Percentiles rank a stretch among this genome's conserved stretches.
Evolutionary conservation across 352 stramenopile species (phyloP).

Genomic region (Phytophthora hibernalis): DNA sequence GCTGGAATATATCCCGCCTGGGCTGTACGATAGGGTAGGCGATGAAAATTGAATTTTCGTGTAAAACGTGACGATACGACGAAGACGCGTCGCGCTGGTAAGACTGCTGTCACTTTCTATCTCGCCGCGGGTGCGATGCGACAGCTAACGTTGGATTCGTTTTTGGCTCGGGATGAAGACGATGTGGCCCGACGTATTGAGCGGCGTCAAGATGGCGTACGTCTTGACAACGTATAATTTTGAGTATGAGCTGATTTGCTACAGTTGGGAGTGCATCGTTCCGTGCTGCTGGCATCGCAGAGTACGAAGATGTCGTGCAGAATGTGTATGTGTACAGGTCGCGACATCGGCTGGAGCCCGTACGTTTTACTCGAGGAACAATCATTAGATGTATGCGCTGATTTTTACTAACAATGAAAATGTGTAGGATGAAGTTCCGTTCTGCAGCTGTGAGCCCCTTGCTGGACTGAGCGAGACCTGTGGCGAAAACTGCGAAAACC

Average conservation of each 20-base stretch:
- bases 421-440: not conserved
- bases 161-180: too few relatives aligned
- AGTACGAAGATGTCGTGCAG: conserved; percentile 8
- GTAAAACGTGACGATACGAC: too few relatives aligned
- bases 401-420: not conserved
- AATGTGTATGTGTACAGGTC: not conserved
- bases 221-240: too few relatives aligned
- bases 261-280: not conserved
- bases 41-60: too few relatives aligned
- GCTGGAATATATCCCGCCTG: too few relatives aligned
- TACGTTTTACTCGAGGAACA: not conserved
- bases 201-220: too few relatives aligned
- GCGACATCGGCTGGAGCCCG: not conserved
- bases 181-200: too few relatives aligned
- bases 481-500: not conserved
- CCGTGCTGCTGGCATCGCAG: not conserved
- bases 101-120: not conserved
- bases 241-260: not conserved
- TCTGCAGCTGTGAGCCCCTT: not conserved
- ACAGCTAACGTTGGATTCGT: not conserved
- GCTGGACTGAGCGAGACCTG: not conserved
- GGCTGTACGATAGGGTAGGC: too few relatives aligned
- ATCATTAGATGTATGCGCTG: not conserved
- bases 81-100: too few relatives aligned
- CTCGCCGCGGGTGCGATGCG: not conserved